Base-by-base conservation (phyloP, 208 protist species). In the Vickermania ingenoplastis region DNA sequence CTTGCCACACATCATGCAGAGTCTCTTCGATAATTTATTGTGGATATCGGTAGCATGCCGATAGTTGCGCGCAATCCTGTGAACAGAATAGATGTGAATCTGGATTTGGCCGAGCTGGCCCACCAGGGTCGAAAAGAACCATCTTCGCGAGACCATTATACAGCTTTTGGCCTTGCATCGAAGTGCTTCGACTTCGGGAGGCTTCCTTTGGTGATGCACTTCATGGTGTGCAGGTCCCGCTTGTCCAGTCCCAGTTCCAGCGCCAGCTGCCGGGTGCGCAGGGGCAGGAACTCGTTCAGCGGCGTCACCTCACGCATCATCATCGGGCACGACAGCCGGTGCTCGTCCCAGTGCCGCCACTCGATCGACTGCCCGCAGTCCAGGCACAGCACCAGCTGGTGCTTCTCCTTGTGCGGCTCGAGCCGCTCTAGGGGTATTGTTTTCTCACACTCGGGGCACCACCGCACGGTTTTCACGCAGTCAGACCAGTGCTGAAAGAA, bases 251-350 rank as follows among this genome's bases (percentile, higher is more conserved):
- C 89, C 45, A 92, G 65, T 57, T 92, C 83, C 23, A 95, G 69
- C 17, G 89, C 86, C 17, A 92, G 73, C 63, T 92, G 83, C 3
- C 86, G 81, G 25, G 89, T 95, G 21, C 82, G 82, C 29, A 91
- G 71, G 11, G 89, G 89, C 3, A 95, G 67, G 48, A 93, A 92
- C 51, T 86, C 79, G 68, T 95, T 95, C 57, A 93, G 86, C 2
- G 80, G 58, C 61, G 78, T 90, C 21, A 95, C 65, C 76, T 95
- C 89, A 2, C 86, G 83, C 86, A 95, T 92, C 86, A 95, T 93
- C 24, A 65, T 63, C 17, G 67, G 57, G 58, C 89, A 95, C 14
- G 86, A 82, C 7, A 95, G 71, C 2, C 89, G 83, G 57, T 95
- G 89, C 3, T 72, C 77, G 63, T 95, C 89, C 89, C 89, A 95